Conservation (phyloP, 768 basidiomycete genomes). For the Termitomyces sp. region DNA sequence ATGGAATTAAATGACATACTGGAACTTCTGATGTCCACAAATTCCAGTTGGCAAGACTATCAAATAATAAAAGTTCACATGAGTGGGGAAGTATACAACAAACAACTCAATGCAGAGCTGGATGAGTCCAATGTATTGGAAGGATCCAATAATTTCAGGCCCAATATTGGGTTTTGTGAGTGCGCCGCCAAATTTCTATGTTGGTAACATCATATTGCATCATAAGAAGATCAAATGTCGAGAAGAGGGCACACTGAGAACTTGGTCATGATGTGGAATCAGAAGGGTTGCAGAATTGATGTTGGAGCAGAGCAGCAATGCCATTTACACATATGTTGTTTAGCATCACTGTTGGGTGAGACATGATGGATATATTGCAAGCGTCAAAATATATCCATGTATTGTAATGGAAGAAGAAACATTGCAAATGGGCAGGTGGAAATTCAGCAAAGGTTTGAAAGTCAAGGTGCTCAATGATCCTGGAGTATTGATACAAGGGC, state of each 20-base stretch:
- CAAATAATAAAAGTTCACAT: conserved; percentile 21
- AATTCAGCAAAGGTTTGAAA: background rate
- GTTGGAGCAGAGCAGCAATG: conserved; percentile 15
- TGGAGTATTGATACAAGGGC: background rate
- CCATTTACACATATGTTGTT: conserved; percentile 23
- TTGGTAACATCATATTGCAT: conserved; percentile 13
- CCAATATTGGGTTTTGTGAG: conserved; percentile 20
- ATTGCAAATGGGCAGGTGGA: background rate
- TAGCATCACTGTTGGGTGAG: conserved; percentile 1
- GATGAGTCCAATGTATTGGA: conserved; percentile 24
- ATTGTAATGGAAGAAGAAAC: background rate
- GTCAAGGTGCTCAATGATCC: background rate
- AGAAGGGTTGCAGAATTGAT: background rate
- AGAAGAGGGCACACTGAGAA: conserved; percentile 8
- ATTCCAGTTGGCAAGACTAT: conserved; percentile 19
- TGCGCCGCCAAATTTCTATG: conserved; percentile 16
- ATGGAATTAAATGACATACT: conserved; percentile 7
- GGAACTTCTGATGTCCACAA: conserved; percentile 7
- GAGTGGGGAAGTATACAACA: conserved; percentile 13
- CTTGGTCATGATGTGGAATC: background rate
- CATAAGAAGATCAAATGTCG: conserved; percentile 10
- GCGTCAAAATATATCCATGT: background rate
- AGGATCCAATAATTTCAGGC: conserved; percentile 26
- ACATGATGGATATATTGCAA: conserved; percentile 8
- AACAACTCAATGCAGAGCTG: conserved; percentile 27